These are phyloP conservation scores for Yamadazyma takamatsuzukensis DNA, from an alignment of 805 yeast genomes.

Conservation along the genomic window DNA sequence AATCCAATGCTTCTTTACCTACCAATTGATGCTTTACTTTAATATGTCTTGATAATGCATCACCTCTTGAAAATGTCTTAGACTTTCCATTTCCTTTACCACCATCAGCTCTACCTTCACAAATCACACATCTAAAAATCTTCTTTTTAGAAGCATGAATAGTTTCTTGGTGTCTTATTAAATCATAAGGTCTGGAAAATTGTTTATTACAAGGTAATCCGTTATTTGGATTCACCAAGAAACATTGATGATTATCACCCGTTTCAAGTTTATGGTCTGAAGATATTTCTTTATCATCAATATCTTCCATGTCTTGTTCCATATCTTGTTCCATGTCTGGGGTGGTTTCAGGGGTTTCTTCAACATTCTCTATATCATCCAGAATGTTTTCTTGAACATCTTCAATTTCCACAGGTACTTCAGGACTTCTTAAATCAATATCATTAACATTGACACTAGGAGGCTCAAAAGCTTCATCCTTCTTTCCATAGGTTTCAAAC, in stretches of 20 bases:
- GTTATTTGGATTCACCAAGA: conserved; percentile 55
- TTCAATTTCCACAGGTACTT: background rate
- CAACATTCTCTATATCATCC: background rate
- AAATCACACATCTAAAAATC: conserved; percentile 43
- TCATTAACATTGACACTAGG: background rate
- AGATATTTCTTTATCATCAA: background rate
- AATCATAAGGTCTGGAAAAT: conserved; percentile 68
- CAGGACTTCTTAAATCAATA: too few species aligned
- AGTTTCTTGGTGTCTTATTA: conserved; percentile 46
- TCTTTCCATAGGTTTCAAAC: too few species aligned
- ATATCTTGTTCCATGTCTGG: background rate
- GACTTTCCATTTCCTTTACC: conserved; percentile 49
- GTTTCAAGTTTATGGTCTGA: background rate
- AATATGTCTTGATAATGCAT: conserved; percentile 44
- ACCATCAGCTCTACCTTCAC: conserved; percentile 44
- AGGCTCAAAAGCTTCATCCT: too few species aligned
- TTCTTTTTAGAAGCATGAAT: conserved; percentile 45
- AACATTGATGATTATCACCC: conserved; percentile 48
- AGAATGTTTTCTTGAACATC: background rate
- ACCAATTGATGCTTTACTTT: conserved; percentile 81
- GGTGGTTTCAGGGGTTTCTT: background rate
- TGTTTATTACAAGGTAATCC: conserved; percentile 67
- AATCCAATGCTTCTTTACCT: conserved; percentile 63
- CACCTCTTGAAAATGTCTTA: conserved; percentile 45
- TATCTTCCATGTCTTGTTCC: background rate